Conservation (phyloP, 106 monocot species). For the Acanthochlamys bracteata region DNA sequence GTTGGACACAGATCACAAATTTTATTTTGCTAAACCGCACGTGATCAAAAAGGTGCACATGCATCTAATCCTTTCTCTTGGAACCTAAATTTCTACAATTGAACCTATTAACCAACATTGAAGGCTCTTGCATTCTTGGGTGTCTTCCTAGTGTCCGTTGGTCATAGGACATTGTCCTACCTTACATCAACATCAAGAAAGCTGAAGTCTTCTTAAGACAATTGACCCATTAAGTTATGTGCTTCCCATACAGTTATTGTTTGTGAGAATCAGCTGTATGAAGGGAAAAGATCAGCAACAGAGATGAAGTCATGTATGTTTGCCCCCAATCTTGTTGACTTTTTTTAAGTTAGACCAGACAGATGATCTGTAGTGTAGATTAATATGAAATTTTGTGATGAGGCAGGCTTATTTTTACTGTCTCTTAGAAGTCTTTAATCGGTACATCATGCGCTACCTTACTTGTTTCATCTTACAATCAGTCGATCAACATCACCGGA, state of each 20-base stretch:
- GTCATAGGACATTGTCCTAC: constrained; percentile 73
- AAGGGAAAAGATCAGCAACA: neutral
- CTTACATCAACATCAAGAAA: constrained; percentile 69
- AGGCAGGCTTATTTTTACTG: too few relatives aligned
- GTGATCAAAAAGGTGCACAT: too few relatives aligned
- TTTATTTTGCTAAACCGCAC: neutral
- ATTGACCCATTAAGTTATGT: neutral
- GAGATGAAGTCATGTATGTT: too few relatives aligned
- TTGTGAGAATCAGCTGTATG: neutral
- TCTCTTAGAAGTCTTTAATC: too few relatives aligned
- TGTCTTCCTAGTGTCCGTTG: constrained; percentile 67
- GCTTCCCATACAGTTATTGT: neutral
- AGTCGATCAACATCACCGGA: too few relatives aligned
- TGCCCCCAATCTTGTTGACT: too few relatives aligned
- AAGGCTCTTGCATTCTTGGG: constrained; percentile 65
- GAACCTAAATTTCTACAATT: constrained; percentile 31
- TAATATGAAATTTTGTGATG: too few relatives aligned
- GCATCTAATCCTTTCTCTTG: neutral
- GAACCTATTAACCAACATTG: constrained; percentile 86
- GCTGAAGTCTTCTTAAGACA: constrained; percentile 68
- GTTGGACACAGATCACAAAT: neutral
- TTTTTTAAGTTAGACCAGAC: too few relatives aligned
- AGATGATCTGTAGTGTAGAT: too few relatives aligned
- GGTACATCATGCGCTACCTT: too few relatives aligned
- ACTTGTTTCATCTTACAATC: too few relatives aligned